Base-by-base conservation (phyloP, 768 basidiomycete genomes). In the Boletellus ananiceps region DNA sequence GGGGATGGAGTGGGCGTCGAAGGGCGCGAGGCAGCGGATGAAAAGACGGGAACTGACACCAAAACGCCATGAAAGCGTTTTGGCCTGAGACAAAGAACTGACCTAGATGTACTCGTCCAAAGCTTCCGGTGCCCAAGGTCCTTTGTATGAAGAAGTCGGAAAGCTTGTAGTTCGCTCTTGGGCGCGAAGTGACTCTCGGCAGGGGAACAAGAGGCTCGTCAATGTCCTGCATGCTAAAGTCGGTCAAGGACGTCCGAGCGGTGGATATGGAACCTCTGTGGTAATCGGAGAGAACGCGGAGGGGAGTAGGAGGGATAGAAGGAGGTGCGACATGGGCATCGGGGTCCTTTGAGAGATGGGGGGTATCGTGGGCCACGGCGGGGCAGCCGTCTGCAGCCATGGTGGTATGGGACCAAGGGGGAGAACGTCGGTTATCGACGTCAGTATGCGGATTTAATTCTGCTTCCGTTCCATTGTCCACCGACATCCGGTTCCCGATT, bases 71-170 rank as follows among this genome's bases (percentile, higher is more conserved):
- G 21, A 31, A 36, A 31, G n/a, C 9, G 15, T 8, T n/a, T 5
- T 2, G 23, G 23, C 23, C 23, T 7, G 23, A 47, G 38, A 45
- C 18, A 51, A 48, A 43, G 37, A 8, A 48, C 60, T 25, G 50
- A 90, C 90, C 90, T 35, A 93, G 73, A 69, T 92, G 90, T 0
- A 99, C 96, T n/a, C 93, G 81, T 2, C 96, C 96, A 67, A 99
- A 98, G 62, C 93, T 96, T 1, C 96, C 96, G 1, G 93, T 97
- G 0, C 96, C 95, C 44, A 93, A 67, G 13, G 88, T 93, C 23
- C 89, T 75, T 58, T 88, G 83, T 54, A 93, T 84, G 55, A 82
- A 78, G 56, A 92, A 93, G 63, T 93, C 90, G 37, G 74, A 57
- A 18, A 93, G 76, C 25, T 80, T 78, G 67, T 91, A 92, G 15